These are phyloP conservation scores for Thelonectria discophora DNA, from an alignment of 2,329 filamentous ascomycete species.

Conservation along the genomic window DNA sequence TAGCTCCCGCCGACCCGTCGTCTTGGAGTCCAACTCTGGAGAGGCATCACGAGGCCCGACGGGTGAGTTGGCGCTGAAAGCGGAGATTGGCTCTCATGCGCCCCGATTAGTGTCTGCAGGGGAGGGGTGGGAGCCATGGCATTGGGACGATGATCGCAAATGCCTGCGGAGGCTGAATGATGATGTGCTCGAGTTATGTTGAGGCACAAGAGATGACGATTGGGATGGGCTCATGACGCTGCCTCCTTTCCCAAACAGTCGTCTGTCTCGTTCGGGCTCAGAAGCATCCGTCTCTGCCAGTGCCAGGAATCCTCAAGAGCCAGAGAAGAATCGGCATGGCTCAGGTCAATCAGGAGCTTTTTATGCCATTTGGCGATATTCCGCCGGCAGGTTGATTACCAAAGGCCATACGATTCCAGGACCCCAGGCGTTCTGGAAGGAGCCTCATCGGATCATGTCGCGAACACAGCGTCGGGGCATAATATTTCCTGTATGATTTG, in stretches of 20 bases:
- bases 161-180: conserved; percentile 9
- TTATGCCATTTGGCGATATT: conserved; percentile 22
- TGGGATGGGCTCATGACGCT: background rate
- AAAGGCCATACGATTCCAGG: conserved; percentile 1
- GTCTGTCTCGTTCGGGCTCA: background rate
- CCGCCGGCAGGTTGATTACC: conserved; percentile 1
- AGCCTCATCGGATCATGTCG: conserved; percentile 28
- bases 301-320: background rate
- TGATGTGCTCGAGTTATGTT: conserved; percentile 24
- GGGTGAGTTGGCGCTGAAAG: conserved; percentile 20
- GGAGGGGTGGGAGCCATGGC: conserved; percentile 33
- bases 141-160: conserved; percentile 22
- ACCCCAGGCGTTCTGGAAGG: conserved; percentile 7
- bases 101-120: conserved; percentile 31
- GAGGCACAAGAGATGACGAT: conserved; percentile 23
- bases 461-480: conserved; percentile 22
- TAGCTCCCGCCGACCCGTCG: conserved; percentile 22
- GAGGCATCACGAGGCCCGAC: conserved; percentile 34
- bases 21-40: conserved; percentile 24
- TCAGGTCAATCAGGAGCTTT: conserved; percentile 6
- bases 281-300: conserved; percentile 11
- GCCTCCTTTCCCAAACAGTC: background rate
- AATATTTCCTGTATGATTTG: conserved; percentile 14
- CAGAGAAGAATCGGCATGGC: conserved; percentile 25
- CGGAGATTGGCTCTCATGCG: conserved; percentile 39